Evolutionary conservation across 495 filamentous ascomycete genomes (phyloP).

Genomic region (Elasticomyces elasticus): DNA sequence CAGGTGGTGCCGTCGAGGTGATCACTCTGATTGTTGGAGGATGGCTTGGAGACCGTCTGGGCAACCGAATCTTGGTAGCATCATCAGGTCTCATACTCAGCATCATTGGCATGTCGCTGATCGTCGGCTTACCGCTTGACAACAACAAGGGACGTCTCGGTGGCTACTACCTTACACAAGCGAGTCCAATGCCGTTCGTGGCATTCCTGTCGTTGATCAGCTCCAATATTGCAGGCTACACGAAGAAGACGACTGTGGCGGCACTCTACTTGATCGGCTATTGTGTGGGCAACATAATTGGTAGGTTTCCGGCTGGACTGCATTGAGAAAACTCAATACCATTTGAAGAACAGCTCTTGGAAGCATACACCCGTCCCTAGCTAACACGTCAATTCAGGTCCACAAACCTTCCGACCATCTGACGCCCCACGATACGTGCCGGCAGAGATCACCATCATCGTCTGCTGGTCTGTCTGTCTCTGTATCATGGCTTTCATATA

Average conservation of each 20-base stretch:
- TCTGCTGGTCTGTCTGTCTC: conserved; percentile 49
- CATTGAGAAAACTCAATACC: no score
- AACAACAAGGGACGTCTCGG: conserved; percentile 51
- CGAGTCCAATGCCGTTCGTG: conserved; percentile 49
- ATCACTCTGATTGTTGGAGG: conserved; percentile 50
- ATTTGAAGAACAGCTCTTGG: background rate
- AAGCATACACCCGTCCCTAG: conserved; percentile 11
- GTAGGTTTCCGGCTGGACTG: no score
- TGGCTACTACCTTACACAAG: conserved; percentile 56
- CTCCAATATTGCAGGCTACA: conserved; percentile 36
- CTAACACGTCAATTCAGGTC: conserved; percentile 27
- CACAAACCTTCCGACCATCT: conserved; percentile 49
- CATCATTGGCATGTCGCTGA: conserved; percentile 53
- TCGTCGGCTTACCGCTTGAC: conserved; percentile 51
- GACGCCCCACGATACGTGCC: conserved; percentile 55
- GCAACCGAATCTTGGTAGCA: conserved; percentile 44
- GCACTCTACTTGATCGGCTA: conserved; percentile 53
- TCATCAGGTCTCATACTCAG: conserved; percentile 33
- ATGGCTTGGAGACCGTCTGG: conserved; percentile 48
- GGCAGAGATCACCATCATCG: conserved; percentile 58
- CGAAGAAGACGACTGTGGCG: conserved; percentile 64
- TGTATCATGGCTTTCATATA: conserved; percentile 51
- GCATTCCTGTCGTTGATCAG: conserved; percentile 26
- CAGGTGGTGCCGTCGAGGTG: conserved; percentile 57
- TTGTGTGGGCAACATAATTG: conserved; percentile 32